phyloP scores from a whole-genome alignment of 148 eudicot species.

The Arctostaphylos glauca region DNA sequence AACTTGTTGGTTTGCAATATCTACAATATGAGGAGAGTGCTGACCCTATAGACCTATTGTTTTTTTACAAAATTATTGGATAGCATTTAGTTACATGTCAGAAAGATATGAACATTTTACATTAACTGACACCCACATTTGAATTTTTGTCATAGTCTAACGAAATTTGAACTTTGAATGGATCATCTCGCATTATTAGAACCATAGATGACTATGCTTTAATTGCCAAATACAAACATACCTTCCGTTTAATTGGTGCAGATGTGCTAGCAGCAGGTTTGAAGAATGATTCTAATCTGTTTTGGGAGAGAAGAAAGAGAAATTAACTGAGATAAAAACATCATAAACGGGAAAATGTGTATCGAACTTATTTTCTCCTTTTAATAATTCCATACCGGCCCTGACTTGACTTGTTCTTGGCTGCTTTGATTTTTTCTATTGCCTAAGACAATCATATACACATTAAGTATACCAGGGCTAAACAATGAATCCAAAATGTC shows the following conservation, averaged over 20 bases:
- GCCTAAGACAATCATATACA: constrained; percentile 42
- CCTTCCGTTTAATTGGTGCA: constrained; percentile 79
- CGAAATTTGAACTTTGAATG: background rate
- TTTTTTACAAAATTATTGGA: background rate
- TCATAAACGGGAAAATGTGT: background rate
- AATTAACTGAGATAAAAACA: background rate
- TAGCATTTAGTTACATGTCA: background rate
- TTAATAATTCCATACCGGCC: constrained; percentile 60
- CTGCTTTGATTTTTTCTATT: constrained; percentile 93
- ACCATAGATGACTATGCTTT: background rate
- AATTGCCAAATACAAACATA: constrained; percentile 29
- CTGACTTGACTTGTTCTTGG: constrained; percentile 79
- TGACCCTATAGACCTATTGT: background rate
- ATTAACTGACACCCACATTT: background rate
- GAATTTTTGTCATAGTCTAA: background rate
- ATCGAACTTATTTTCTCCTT: constrained; percentile 5
- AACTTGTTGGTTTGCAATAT: background rate
- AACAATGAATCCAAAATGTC: background rate
- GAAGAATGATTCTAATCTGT: constrained; percentile 79
- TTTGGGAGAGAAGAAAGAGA: constrained; percentile 17
- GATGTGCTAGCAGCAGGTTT: constrained; percentile 63
- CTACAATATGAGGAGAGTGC: background rate
- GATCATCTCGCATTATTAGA: background rate
- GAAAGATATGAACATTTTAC: background rate
- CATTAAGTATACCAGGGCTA: background rate